Conservation (phyloP, 495 filamentous ascomycete species). For the Tuber melanosporum region DNA sequence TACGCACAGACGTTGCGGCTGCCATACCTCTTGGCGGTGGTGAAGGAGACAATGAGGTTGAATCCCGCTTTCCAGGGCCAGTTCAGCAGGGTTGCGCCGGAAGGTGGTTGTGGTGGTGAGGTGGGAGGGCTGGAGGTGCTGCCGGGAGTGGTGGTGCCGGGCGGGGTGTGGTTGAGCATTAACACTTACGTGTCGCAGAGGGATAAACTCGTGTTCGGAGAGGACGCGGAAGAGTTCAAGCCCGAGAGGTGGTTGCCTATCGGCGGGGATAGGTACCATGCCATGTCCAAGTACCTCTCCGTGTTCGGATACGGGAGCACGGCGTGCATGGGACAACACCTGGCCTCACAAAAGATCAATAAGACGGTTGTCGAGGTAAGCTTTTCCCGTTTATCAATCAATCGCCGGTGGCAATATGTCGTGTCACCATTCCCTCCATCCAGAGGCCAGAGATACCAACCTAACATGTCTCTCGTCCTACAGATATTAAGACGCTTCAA, state of each 20-base stretch:
- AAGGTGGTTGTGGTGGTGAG: too few species aligned
- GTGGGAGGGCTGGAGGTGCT: slow-evolving; percentile 5
- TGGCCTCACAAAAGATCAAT: slow-evolving; percentile 17
- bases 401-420: not conserved
- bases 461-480: not conserved
- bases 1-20: slow-evolving; percentile 9
- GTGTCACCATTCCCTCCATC: not conserved
- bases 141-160: slow-evolving; percentile 13
- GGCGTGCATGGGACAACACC: slow-evolving; percentile 17
- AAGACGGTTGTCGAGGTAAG: slow-evolving; percentile 20
- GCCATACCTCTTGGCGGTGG: slow-evolving; percentile 8
- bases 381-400: not conserved
- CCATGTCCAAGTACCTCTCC: slow-evolving; percentile 41
- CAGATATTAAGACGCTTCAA: slow-evolving; percentile 13
- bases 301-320: slow-evolving; percentile 18
- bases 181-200: slow-evolving; percentile 33
- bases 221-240: slow-evolving; percentile 55
- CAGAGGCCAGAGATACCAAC: not conserved
- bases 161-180: slow-evolving; percentile 9
- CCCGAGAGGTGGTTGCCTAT: slow-evolving; percentile 60
- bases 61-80: not conserved
- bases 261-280: slow-evolving; percentile 23
- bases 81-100: not conserved
- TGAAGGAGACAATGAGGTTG: slow-evolving; percentile 13
- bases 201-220: slow-evolving; percentile 52